These are phyloP conservation scores for Cylindrodendrum hubeiense DNA, from an alignment of 2,329 filamentous ascomycete species.

Conservation along the genomic window DNA sequence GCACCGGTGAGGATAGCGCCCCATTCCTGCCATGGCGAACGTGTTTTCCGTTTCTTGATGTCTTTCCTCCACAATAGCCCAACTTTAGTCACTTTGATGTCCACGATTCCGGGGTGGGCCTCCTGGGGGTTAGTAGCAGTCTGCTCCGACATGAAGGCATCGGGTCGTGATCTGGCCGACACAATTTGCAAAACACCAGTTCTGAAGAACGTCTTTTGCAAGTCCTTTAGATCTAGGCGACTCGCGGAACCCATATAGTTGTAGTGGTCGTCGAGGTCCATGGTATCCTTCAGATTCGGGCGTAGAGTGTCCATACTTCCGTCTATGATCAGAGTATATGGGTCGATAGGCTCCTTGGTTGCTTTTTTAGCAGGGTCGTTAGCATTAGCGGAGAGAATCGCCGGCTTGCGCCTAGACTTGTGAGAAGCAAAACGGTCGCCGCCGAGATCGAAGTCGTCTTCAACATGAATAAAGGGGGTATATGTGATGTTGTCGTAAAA, in stretches of 20 bases:
- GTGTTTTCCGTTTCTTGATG: constrained; percentile 89
- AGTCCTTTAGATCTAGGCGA: constrained; percentile 81
- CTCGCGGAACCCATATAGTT: constrained; percentile 83
- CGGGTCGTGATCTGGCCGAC: constrained; percentile 90
- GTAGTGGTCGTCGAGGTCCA: constrained; percentile 93
- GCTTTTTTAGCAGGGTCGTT: constrained; percentile 67
- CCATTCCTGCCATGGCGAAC: constrained; percentile 99
- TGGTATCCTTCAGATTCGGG: constrained; percentile 90
- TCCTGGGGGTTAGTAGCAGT: constrained; percentile 87
- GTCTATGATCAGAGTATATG: constrained; percentile 94
- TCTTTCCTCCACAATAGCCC: constrained; percentile 96
- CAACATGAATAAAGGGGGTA: constrained; percentile 97
- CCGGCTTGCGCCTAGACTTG: constrained; percentile 76
- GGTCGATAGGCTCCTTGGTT: constrained; percentile 89
- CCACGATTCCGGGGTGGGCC: constrained; percentile 91
- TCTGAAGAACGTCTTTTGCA: constrained; percentile 91
- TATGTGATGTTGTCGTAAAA: constrained; percentile 99
- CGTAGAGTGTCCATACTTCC: constrained; percentile 85
- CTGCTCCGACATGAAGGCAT: constrained; percentile 93
- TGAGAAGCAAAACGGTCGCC: constrained; percentile 78
- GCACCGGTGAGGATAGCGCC: constrained; percentile 96
- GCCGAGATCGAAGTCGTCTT: constrained; percentile 88
- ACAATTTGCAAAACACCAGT: constrained; percentile 95
- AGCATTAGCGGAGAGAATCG: constrained; percentile 73
- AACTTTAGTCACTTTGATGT: constrained; percentile 98